A percentile compares a stretch with the other conserved stretches of the same genome.
Evolutionary conservation across 208 protist genomes (phyloP).

Genomic region (Trypanosoma cruzi): DNA sequence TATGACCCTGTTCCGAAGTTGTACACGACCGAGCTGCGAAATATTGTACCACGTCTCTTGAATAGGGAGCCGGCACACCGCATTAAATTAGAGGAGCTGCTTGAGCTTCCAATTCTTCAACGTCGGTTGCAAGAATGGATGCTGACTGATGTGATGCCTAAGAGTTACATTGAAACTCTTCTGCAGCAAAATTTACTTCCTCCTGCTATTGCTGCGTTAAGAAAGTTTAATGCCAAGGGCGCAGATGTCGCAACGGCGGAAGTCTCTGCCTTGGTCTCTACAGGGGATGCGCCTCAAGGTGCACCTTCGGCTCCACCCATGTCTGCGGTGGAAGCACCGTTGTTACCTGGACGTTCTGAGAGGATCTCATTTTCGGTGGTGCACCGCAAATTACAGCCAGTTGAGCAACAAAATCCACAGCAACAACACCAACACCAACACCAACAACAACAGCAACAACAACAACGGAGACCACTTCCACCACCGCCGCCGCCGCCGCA

Average conservation of each 20-base stretch:
- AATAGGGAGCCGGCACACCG: conserved; percentile 73
- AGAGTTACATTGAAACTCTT: conserved; percentile 73
- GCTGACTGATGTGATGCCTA: conserved; percentile 59
- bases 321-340: neutral
- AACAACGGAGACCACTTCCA: too few relatives aligned
- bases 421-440: conserved; percentile 20
- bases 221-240: conserved; percentile 7
- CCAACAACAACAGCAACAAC: conserved; percentile 9
- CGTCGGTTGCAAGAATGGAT: conserved; percentile 79
- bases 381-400: neutral
- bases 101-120: conserved; percentile 76
- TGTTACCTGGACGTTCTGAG: neutral
- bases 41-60: conserved; percentile 78
- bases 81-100: conserved; percentile 62
- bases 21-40: conserved; percentile 75
- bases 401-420: conserved; percentile 10
- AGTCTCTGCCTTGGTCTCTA: neutral
- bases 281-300: neutral
- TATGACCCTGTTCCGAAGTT: conserved; percentile 77
- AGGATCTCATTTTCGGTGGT: neutral
- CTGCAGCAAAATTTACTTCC: conserved; percentile 69
- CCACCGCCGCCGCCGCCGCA: neutral
- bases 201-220: conserved; percentile 25
- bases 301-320: neutral
- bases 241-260: neutral